Conservation (phyloP, 306 rosid genomes). For the Castanea mollissima region DNA sequence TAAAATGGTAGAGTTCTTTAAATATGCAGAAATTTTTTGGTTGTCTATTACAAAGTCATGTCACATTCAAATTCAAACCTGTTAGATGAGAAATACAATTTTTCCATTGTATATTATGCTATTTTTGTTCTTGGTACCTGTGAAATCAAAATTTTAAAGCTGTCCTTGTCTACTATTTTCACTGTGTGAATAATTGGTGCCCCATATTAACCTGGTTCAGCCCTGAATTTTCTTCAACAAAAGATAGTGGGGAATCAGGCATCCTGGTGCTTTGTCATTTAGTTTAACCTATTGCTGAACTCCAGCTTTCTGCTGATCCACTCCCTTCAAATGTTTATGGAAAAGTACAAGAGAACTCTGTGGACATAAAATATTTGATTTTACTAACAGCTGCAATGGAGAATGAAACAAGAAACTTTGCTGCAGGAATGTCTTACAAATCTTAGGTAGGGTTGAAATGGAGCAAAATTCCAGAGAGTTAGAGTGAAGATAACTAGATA, state of each 20-base stretch:
- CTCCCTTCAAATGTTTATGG: background rate
- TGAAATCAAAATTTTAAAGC: background rate
- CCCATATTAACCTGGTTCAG: background rate
- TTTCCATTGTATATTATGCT: background rate
- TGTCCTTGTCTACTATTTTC: background rate
- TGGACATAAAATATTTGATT: background rate
- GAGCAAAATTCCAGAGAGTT: background rate
- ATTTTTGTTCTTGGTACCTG: background rate
- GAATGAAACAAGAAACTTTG: background rate
- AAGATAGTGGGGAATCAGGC: background rate
- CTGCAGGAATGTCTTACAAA: background rate
- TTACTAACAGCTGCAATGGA: background rate
- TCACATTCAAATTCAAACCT: background rate
- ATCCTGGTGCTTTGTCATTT: constrained; percentile 7
- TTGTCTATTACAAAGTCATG: background rate
- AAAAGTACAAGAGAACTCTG: background rate
- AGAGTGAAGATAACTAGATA: background rate
- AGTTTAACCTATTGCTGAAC: constrained; percentile 6
- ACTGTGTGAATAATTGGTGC: background rate
- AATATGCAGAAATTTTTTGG: background rate
- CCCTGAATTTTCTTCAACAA: background rate
- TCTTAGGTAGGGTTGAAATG: no score
- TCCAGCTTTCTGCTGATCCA: constrained; percentile 1
- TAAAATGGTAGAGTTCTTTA: background rate
- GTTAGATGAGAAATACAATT: background rate